Evolutionary conservation across 345 rosid genomes (phyloP), one percentile per base, ranked within the genome.

Genomic region (Reutealis trisperma): DNA sequence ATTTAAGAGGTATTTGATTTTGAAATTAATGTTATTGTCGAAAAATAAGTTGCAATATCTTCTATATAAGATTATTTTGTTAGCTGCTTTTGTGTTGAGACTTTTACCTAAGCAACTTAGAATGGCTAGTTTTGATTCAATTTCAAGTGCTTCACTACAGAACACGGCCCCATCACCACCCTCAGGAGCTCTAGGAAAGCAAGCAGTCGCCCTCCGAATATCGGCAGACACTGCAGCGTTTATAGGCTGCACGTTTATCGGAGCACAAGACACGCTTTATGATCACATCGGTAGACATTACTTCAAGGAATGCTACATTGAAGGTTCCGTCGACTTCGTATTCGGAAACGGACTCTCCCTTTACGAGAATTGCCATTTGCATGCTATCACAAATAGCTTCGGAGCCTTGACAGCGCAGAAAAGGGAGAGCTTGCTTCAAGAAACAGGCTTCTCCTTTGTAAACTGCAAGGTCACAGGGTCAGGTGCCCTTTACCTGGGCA

Each of bases 211-310:
- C 1, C 74, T 85, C 2, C 67, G 89, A 49, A 86, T 85, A 69
- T 83, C 88, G 1, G 86, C 85, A 12, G 89, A 86, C 72, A 71
- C 42, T 7, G 89, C 89, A 19, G 83, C 85, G 13, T 86, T 81
- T 61, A 32, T 70, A 27, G 54, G 83, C 14, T 86, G 91, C 83
- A 79, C 73, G 27, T 85, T 86, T 62, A 62, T 85, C 8, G 86
- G 83, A 30, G 83, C 84, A n/a, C 88, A 80, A 54, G 89, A 86
- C 85, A 83, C 88, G 3, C 84, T 85, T 0, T 82, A 82, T 69
- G 89, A 86, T 72, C 87, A 86, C 76, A 57, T 75, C 0, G 88
- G 88, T 1, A 77, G 84, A 78, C 91, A 88, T 63, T 80, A 83
- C 66, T 84, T 83, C 73, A 77, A 77, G 67, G 27, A 82, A 75